A percentile compares a stretch with the other conserved stretches of the same genome.
Conservation (phyloP, 2,329 filamentous ascomycete genomes). For the Exophiala phaeomuriformis region DNA sequence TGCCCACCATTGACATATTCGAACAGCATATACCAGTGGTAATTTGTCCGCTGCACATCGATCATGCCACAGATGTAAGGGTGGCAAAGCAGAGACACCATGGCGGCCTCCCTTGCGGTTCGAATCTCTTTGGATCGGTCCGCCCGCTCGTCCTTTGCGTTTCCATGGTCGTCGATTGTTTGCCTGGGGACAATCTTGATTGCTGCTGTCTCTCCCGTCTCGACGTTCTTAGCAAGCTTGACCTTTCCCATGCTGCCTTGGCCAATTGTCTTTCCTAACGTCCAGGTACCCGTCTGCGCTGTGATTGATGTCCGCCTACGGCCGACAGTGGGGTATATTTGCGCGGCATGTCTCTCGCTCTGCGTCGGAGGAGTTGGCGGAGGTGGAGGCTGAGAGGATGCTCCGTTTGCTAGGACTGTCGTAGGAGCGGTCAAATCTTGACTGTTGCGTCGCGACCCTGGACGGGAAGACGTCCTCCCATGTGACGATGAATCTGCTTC, state of each 20-base stretch:
- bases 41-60: slow-evolving; percentile 89
- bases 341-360: slow-evolving; percentile 44
- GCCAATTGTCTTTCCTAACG: slow-evolving; percentile 91
- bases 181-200: slow-evolving; percentile 95
- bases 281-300: slow-evolving; percentile 85
- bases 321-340: slow-evolving; percentile 36
- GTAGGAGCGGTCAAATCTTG: slow-evolving; percentile 43
- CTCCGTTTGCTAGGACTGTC: slow-evolving; percentile 48
- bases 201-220: slow-evolving; percentile 88
- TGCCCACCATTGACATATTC: slow-evolving; percentile 98
- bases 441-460: slow-evolving; percentile 38
- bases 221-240: slow-evolving; percentile 84
- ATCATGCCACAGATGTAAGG: slow-evolving; percentile 94
- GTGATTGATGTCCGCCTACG: slow-evolving; percentile 72
- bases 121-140: slow-evolving; percentile 95
- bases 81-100: slow-evolving; percentile 87
- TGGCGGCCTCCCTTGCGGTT: slow-evolving; percentile 89
- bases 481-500: slow-evolving; percentile 51
- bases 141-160: slow-evolving; percentile 69
- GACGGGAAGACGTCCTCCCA: slow-evolving; percentile 36
- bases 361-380: slow-evolving; percentile 37
- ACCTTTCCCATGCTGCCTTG: slow-evolving; percentile 99
- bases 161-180: slow-evolving; percentile 74
- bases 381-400: slow-evolving; percentile 43
- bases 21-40: slow-evolving; percentile 99